Evolutionary conservation across 1,284 basidiomycete genomes (phyloP).

Genomic region (Apiotrichum montevideense): DNA sequence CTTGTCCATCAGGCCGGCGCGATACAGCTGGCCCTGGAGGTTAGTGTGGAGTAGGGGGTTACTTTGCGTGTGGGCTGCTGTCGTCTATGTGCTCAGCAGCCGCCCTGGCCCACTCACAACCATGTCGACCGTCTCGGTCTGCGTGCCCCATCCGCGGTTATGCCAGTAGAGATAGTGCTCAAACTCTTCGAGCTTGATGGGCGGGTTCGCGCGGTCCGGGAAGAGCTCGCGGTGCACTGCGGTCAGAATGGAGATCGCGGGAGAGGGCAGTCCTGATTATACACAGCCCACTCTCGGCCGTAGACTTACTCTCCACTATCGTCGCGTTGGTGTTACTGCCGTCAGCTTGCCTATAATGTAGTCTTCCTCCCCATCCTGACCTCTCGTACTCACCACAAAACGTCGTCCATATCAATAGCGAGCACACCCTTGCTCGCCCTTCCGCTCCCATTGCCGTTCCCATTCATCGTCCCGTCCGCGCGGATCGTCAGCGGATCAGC

Average conservation of each 20-base stretch:
- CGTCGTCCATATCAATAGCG: constrained; percentile 34
- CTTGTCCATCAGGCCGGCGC: constrained; percentile 47
- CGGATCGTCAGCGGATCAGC: constrained; percentile 13
- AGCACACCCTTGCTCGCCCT: constrained; percentile 19
- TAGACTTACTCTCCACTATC: constrained; percentile 59
- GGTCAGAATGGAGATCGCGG: not conserved
- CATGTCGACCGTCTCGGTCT: constrained; percentile 45
- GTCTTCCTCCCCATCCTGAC: not conserved
- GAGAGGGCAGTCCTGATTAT: too few relatives aligned
- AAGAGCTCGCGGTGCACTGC: constrained; percentile 60
- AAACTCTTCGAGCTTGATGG: constrained; percentile 55
- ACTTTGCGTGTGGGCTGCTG: too few relatives aligned
- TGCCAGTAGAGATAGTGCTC: constrained; percentile 61
- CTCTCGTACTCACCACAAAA: constrained; percentile 16
- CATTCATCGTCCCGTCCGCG: not conserved
- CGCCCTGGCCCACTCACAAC: constrained; percentile 24
- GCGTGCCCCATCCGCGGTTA: constrained; percentile 64
- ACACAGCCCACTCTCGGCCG: too few relatives aligned
- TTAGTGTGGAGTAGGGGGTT: too few relatives aligned
- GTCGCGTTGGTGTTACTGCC: constrained; percentile 56
- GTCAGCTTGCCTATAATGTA: too few relatives aligned
- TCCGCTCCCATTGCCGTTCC: not conserved
- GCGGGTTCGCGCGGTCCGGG: constrained; percentile 52
- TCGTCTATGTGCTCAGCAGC: too few relatives aligned
- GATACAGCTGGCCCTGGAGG: constrained; percentile 10